Evolutionary conservation across 768 basidiomycete species (phyloP).

Genomic region (Boletus huronensis): DNA sequence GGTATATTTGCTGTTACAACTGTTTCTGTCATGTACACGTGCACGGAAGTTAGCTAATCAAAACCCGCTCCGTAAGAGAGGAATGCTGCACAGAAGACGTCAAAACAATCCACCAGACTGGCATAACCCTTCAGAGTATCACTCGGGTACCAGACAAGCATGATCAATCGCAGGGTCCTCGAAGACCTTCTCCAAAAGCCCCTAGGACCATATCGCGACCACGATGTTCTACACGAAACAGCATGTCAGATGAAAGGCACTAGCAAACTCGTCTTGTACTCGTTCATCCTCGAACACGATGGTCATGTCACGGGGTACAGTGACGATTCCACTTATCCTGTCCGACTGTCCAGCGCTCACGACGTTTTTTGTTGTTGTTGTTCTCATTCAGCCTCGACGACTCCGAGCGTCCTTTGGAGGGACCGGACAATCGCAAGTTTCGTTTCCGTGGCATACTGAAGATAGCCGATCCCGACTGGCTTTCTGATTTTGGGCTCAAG

Average conservation of each 20-base stretch:
- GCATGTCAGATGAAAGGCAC: slow-evolving; percentile 14
- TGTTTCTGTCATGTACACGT: slow-evolving; percentile 28
- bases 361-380: not conserved
- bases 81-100: not conserved
- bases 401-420: slow-evolving; percentile 38
- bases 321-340: not conserved
- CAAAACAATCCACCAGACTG: not conserved
- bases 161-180: slow-evolving; percentile 19
- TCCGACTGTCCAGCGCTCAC: not conserved
- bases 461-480: slow-evolving; percentile 45
- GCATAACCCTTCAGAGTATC: not conserved
- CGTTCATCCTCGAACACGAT: slow-evolving; percentile 29
- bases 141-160: not conserved
- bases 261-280: slow-evolving; percentile 23
- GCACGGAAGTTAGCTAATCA: slow-evolving; percentile 23
- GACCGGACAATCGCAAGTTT: slow-evolving; percentile 33
- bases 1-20: slow-evolving; percentile 30
- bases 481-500: slow-evolving; percentile 43
- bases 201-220: slow-evolving; percentile 31
- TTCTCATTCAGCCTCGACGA: slow-evolving; percentile 43
- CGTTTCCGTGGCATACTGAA: slow-evolving; percentile 51
- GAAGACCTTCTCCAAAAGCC: slow-evolving; percentile 25
- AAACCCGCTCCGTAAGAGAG: not conserved
- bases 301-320: slow-evolving; percentile 27
- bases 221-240: slow-evolving; percentile 20